These are phyloP conservation scores for Thraustochytrium sp. DNA, from an alignment of 352 stramenopile species.

Conservation along the genomic window DNA sequence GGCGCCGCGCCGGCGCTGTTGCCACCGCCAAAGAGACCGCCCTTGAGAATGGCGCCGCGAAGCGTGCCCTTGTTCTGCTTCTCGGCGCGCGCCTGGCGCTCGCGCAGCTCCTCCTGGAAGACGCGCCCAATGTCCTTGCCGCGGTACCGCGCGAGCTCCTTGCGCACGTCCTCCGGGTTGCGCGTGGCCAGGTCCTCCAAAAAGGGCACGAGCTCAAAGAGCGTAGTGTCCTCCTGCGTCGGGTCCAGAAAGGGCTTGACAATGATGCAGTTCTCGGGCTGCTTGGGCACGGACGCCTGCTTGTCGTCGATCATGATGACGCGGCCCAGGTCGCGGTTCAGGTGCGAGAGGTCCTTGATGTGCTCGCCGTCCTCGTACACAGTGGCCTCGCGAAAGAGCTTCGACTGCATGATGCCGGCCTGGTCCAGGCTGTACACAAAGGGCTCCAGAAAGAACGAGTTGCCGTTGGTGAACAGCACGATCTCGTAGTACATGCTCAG, in stretches of 20 bases:
- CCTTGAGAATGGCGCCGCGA: conserved; percentile 1
- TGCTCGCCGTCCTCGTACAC: conserved; percentile 62
- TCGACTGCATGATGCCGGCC: conserved; percentile 62
- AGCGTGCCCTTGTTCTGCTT: neutral
- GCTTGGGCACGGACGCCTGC: conserved; percentile 54
- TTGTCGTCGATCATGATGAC: conserved; percentile 67
- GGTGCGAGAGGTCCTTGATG: conserved; percentile 61
- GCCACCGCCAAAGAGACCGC: neutral
- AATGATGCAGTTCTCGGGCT: conserved; percentile 64
- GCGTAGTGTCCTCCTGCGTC: conserved; percentile 16
- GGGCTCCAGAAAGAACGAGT: conserved; percentile 50
- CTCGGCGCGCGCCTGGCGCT: neutral
- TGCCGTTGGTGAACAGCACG: conserved; percentile 63
- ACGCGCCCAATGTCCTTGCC: conserved; percentile 32
- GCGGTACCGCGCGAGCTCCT: conserved; percentile 35
- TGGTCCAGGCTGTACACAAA: conserved; percentile 62
- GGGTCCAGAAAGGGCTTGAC: conserved; percentile 59
- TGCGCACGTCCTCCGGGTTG: conserved; percentile 30
- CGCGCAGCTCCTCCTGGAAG: conserved; percentile 16
- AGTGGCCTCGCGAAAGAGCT: conserved; percentile 62
- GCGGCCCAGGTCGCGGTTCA: conserved; percentile 65
- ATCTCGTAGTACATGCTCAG: conserved; percentile 82
- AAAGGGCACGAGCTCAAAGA: conserved; percentile 44
- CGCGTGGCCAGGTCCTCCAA: conserved; percentile 33
- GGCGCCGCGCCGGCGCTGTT: neutral